Evolutionary conservation across 805 yeast species (phyloP), one percentile per base, ranked within the genome.

Genomic region (Wickerhamiella slavikovae): DNA sequence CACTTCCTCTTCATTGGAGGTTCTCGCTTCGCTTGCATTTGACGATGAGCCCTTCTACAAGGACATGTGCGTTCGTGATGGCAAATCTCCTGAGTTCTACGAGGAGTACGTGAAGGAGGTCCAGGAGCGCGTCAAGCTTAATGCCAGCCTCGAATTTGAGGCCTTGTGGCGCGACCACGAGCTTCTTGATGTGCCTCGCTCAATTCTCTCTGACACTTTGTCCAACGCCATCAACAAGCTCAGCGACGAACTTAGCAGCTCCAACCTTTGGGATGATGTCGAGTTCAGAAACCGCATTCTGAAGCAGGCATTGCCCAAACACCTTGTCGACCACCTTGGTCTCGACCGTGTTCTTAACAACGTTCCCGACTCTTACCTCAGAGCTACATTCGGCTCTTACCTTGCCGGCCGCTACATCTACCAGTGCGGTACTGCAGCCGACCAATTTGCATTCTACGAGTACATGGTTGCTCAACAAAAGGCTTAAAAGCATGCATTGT

Each of bases 1-100:
- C 30, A 85, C 98, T 2, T 83, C 95, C 2, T 82, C 95, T 2
- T 83, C 95, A 2, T 61, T 79, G 43, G 98, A 85, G 55, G 98
- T 85, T 9, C 64, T 85, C 42, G 94, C 95, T 7, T 85, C 98
- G 2, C 67, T 85, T 36, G 74, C 93, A 3, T 74, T 89, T 47
- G 82, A 72, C 45, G 98, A 85, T 52, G 66, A 64, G 30, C 77
- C 71, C 21, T 89, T 85, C 60, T 64, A 73, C 44, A 54, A 65
- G 32, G 57, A 77, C 48, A 89, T 85, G 80, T 76, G 89, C 50
- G 64, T 71, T 29, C 47, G 55, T 33, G 68, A 68, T 37, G 60
- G 62, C 10, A 51, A 50, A 22, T 61, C 64, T 34, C 92, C 94
- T 8, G 60, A 57, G 28, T 76, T 85, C 50, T 85, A 85, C 58